Base-by-base conservation (phyloP, 78 protist genomes). In the Dictyostelium brefeldianum region DNA sequence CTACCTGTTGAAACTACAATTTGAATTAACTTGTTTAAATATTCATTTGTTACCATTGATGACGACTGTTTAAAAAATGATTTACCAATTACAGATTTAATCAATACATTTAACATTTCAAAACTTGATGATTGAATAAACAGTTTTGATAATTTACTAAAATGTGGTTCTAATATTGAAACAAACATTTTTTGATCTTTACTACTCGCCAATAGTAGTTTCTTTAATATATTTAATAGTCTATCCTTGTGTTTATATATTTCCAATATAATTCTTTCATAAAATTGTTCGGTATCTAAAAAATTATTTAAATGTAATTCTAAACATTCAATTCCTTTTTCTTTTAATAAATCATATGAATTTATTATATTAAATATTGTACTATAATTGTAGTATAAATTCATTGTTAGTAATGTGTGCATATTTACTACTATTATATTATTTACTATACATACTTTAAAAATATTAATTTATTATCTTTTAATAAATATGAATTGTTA, bases 251-350 rank as follows among this genome's bases (percentile, higher is more conserved):
- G 78, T 82, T 82, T 65, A 74, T 47, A 50, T 50, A 82, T 69
- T 54, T 82, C 80, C 70, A 69, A 18, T 69, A 70, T 54, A 54
- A 70, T 69, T 57, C 70, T 29, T 36, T 50, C 25, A 82, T 27
- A 82, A 57, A 82, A 36, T 10, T 50, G 80, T 14, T 70, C 78
- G 18, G 50, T 41, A 70, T 70, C 78, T 70, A 70, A 41, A 18
- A 70, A 41, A 41, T 70, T 70, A n/a, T 29, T 41, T 70, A 70
- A 70, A 70, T 70, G 78, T 70, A 70, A 70, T 36, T 70, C 78
- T 70, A 70, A 36, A 70, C 78, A 70, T 41, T 70, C 78, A 70
- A 70, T 70, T 27, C 78, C 78, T 70, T 70, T 70, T 27, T 70
- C 54, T 41, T 12, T 27, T 70, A 70, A 41, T 70, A 70, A 36